Percentiles rank a stretch among this genome's conserved stretches.
Conservation (phyloP, 352 stramenopile genomes). For the Blastocystis sp. region DNA sequence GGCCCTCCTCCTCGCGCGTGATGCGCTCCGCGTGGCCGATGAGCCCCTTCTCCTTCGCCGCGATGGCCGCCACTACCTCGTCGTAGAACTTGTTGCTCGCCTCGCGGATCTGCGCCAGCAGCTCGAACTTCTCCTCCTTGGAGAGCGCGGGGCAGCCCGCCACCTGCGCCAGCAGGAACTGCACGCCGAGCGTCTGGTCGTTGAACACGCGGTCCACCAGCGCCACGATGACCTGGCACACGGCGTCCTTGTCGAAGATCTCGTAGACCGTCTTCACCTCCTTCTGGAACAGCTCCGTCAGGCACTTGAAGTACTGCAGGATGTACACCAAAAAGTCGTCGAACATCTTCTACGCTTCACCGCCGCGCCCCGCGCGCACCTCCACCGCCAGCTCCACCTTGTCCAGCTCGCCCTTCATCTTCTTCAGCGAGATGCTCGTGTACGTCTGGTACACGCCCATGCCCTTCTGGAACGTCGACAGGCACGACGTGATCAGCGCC, state of each 20-base stretch:
- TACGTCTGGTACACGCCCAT: conserved; percentile 68
- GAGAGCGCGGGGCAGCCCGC: neutral
- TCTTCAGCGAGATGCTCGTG: conserved; percentile 32
- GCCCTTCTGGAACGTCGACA: conserved; percentile 65
- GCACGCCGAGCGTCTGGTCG: conserved; percentile 59
- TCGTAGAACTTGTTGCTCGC: conserved; percentile 8
- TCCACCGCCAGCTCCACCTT: conserved; percentile 2
- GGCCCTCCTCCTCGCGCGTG: conserved; percentile 11
- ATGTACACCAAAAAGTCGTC: conserved; percentile 51
- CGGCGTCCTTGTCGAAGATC: conserved; percentile 57
- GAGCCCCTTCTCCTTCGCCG: conserved; percentile 12
- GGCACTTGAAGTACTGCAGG: conserved; percentile 7
- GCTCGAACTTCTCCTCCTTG: conserved; percentile 63
- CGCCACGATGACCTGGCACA: conserved; percentile 60
- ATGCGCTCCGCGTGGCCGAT: conserved; percentile 52
- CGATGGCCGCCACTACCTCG: neutral
- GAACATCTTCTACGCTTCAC: conserved; percentile 35
- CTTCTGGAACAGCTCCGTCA: conserved; percentile 24
- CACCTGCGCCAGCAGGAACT: conserved; percentile 34
- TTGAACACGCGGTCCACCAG: conserved; percentile 53
- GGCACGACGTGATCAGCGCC: conserved; percentile 39
- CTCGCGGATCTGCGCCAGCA: conserved; percentile 41
- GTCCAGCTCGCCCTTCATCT: conserved; percentile 47
- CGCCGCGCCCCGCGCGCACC: neutral
- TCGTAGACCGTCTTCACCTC: conserved; percentile 61